phyloP scores from a whole-genome alignment of 768 basidiomycete species.

The Termitomyces sp. region DNA sequence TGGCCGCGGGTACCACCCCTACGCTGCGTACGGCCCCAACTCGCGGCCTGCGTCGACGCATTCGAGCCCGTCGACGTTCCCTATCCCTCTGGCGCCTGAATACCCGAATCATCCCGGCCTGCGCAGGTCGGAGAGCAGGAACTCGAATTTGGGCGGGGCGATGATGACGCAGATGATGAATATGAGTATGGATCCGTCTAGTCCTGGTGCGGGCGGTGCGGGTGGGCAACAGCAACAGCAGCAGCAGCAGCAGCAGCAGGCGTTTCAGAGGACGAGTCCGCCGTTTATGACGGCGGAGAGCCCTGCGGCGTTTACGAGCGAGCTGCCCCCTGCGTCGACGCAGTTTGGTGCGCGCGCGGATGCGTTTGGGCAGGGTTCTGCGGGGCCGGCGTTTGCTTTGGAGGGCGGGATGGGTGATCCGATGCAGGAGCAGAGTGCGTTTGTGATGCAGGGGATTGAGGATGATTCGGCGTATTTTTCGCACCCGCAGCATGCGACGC shows the following conservation, averaged over 20 bases:
- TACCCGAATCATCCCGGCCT: slow-evolving; percentile 18
- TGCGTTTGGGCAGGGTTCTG: slow-evolving; percentile 7
- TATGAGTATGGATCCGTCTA: slow-evolving; percentile 20
- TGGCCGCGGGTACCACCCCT: slow-evolving; percentile 51
- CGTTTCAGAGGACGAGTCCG: slow-evolving; percentile 29
- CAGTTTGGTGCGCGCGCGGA: slow-evolving; percentile 8
- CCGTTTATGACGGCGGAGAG: slow-evolving; percentile 35
- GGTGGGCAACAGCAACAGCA: neutral
- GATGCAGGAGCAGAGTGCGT: slow-evolving; percentile 13
- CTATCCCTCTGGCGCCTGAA: slow-evolving; percentile 30
- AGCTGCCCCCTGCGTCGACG: slow-evolving; percentile 21
- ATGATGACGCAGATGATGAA: slow-evolving; percentile 39
- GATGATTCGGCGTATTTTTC: slow-evolving; percentile 10
- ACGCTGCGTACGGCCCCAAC: slow-evolving; percentile 31
- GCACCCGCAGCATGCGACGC: slow-evolving; percentile 12
- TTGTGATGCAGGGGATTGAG: slow-evolving; percentile 12
- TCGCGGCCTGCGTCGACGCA: slow-evolving; percentile 36
- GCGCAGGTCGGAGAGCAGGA: slow-evolving; percentile 33
- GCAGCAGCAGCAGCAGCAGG: neutral
- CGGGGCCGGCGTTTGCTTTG: slow-evolving; percentile 3
- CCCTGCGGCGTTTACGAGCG: slow-evolving; percentile 29
- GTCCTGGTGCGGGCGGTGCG: neutral
- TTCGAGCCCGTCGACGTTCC: slow-evolving; percentile 39
- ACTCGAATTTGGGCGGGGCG: slow-evolving; percentile 30
- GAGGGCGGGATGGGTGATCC: neutral